Evolutionary conservation across 257 asterid genomes (phyloP).

Genomic region (Ocimum tenuiflorum): DNA sequence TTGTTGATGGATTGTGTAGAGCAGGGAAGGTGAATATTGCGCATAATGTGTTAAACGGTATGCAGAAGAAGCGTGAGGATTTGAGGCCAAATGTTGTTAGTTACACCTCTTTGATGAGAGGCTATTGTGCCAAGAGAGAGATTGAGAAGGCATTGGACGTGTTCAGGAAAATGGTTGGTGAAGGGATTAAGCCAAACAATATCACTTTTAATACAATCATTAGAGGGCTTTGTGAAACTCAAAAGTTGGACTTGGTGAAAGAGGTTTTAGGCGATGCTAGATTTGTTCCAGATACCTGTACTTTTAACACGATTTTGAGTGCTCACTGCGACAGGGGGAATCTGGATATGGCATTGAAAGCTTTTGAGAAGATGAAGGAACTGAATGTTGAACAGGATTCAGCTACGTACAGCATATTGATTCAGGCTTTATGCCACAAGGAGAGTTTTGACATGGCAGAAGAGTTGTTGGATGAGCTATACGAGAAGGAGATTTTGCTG

Average conservation of each 20-base stretch:
- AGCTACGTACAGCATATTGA: slow-evolving; percentile 51
- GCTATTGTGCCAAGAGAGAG: slow-evolving; percentile 58
- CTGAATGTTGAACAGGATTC: slow-evolving; percentile 60
- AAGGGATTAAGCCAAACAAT: slow-evolving; percentile 49
- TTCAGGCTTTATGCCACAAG: slow-evolving; percentile 46
- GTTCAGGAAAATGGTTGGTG: slow-evolving; percentile 46
- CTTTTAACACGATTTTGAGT: slow-evolving; percentile 66
- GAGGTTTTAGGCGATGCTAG: slow-evolving; percentile 42
- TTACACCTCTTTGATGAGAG: slow-evolving; percentile 82
- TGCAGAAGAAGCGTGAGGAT: slow-evolving; percentile 45
- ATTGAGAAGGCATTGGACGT: slow-evolving; percentile 46
- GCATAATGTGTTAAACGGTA: slow-evolving; percentile 54
- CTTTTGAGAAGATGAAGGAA: slow-evolving; percentile 57
- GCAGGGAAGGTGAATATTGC: slow-evolving; percentile 62
- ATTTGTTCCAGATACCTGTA: slow-evolving; percentile 64
- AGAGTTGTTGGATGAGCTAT: slow-evolving; percentile 51
- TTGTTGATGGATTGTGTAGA: slow-evolving; percentile 78
- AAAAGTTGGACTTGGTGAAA: slow-evolving; percentile 42
- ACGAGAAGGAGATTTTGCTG: slow-evolving; percentile 42
- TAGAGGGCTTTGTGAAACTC: slow-evolving; percentile 65
- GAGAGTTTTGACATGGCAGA: slow-evolving; percentile 49
- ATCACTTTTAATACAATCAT: slow-evolving; percentile 61
- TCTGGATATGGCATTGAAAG: slow-evolving; percentile 42
- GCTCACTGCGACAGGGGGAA: slow-evolving; percentile 48
- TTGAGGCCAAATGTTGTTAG: slow-evolving; percentile 71